phyloP scores from a whole-genome alignment of 2,329 filamentous ascomycete genomes.

The Dothidotthia symphoricarpi region DNA sequence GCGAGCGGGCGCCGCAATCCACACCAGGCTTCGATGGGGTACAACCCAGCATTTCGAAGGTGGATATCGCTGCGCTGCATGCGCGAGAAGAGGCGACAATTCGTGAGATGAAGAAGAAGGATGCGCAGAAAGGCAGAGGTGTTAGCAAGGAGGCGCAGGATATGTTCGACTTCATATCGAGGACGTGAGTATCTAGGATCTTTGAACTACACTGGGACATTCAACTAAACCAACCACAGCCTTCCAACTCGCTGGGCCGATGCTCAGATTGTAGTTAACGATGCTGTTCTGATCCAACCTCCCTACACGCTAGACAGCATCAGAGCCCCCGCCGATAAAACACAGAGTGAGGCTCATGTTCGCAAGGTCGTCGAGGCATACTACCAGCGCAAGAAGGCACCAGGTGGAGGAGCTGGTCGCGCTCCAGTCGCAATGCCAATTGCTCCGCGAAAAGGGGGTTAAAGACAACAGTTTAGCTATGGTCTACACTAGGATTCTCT shows the following conservation, averaged over 20 bases:
- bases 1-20: conserved; percentile 36
- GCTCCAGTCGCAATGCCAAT: conserved; percentile 33
- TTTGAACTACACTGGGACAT: too few relatives aligned
- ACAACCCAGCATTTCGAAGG: conserved; percentile 48
- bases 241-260: conserved; percentile 61
- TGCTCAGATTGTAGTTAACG: conserved; percentile 59
- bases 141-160: conserved; percentile 62
- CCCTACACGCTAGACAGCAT: conserved; percentile 60
- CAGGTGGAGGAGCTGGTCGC: conserved; percentile 17
- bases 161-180: conserved; percentile 60
- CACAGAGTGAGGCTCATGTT: conserved; percentile 44
- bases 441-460: conserved; percentile 32
- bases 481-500: too few relatives aligned
- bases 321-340: conserved; percentile 45
- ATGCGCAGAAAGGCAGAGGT: conserved; percentile 59
- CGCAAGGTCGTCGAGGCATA: conserved; percentile 49
- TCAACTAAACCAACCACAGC: conserved; percentile 15
- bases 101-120: conserved; percentile 56
- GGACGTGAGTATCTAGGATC: conserved; percentile 47
- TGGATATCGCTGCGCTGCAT: conserved; percentile 56
- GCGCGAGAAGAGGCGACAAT: conserved; percentile 57
- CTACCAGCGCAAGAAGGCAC: conserved; percentile 44
- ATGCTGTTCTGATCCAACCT: conserved; percentile 58
- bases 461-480: conserved; percentile 2
- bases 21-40: conserved; percentile 47